Evolutionary conservation across 495 filamentous ascomycete genomes (phyloP), one percentile per base, ranked within the genome.

Genomic region (Xylona heveae): DNA sequence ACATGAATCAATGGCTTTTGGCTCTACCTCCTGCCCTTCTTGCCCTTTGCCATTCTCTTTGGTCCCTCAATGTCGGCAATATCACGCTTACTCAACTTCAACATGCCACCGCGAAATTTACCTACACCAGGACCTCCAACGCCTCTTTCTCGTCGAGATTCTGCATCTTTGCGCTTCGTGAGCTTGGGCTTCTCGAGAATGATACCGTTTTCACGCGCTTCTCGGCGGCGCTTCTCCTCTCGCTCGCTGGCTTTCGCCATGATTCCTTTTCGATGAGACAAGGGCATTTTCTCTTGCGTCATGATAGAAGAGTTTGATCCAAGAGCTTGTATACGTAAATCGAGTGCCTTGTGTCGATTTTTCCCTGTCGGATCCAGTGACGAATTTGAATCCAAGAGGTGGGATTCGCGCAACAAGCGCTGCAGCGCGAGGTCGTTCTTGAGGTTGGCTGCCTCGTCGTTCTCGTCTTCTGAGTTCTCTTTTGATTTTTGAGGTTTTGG

Each of bases 361-460:
- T 62, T 66, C 10, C 76, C 75, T 0, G 65, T 63, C 1, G 64
- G 61, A 4, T 66, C 58, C 27, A 76, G 68, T n/a, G 64, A 62
- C 4, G 58, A 46, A 2, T 69, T 60, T 0, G 59, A 51, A 10
- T 83, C 74, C 33, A 97, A 71, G 22, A 97, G 73, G 52, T 94
- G 85, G 1, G 85, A 94, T 58, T 97, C 88, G 36, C 71, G 61
- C 7, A 97, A 68, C 7, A 97, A 66, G 10, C 82, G 68, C 44
- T 94, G 84, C 13, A 97, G 64, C 6, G 76, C 83, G 15, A 95
- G 67, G 43, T 97, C 88, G 47, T 94, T 88, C 52, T 85, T 85
- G 2, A 94, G 57, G 38, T 79, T 76, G 9, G 55, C 49, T 5
- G 61, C 56, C 43, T 78, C 74, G 2, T 53, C 50, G 8, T 49